These are phyloP conservation scores for Conringia planisiliqua DNA, from an alignment of 345 rosid genomes.

Conservation along the genomic window DNA sequence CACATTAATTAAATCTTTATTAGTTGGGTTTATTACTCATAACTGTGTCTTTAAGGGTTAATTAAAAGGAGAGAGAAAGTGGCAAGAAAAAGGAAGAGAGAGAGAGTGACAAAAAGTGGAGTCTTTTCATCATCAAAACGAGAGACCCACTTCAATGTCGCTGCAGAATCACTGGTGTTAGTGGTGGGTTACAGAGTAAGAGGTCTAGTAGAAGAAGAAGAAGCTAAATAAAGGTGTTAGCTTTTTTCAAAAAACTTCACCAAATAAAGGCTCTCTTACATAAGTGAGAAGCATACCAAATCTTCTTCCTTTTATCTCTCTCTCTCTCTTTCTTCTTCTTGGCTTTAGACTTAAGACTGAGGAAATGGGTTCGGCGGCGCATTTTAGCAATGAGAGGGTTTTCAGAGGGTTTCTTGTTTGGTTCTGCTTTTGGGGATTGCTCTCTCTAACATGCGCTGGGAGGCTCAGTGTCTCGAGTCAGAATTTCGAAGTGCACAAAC, in stretches of 20 bases:
- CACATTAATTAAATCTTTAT: neutral
- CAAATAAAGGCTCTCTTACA: constrained; percentile 18
- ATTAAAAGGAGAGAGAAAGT: constrained; percentile 26
- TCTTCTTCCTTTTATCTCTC: neutral
- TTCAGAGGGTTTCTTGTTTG: constrained; percentile 32
- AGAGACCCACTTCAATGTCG: constrained; percentile 40
- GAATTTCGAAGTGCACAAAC: constrained; percentile 73
- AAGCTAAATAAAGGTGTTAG: constrained; percentile 23
- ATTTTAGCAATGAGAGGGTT: constrained; percentile 36
- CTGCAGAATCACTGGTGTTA: constrained; percentile 33
- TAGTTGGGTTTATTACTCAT: neutral
- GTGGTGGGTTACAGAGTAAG: constrained; percentile 34
- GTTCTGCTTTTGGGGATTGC: constrained; percentile 47
- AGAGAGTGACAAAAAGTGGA: constrained; percentile 15
- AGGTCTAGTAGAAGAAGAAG: constrained; percentile 12
- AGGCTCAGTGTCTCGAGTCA: constrained; percentile 59
- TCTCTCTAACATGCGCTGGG: constrained; percentile 48
- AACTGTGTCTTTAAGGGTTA: constrained; percentile 8
- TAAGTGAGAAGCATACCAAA: constrained; percentile 9
- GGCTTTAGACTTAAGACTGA: neutral
- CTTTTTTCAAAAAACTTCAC: constrained; percentile 20
- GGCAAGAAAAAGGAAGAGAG: neutral
- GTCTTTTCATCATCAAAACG: constrained; percentile 32
- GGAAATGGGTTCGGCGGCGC: constrained; percentile 35
- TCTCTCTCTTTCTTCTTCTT: constrained; percentile 10